Percentiles rank a stretch among this genome's conserved stretches.
phyloP scores from a whole-genome alignment of 2,329 filamentous ascomycete species.

The Pezicula radicicola region DNA sequence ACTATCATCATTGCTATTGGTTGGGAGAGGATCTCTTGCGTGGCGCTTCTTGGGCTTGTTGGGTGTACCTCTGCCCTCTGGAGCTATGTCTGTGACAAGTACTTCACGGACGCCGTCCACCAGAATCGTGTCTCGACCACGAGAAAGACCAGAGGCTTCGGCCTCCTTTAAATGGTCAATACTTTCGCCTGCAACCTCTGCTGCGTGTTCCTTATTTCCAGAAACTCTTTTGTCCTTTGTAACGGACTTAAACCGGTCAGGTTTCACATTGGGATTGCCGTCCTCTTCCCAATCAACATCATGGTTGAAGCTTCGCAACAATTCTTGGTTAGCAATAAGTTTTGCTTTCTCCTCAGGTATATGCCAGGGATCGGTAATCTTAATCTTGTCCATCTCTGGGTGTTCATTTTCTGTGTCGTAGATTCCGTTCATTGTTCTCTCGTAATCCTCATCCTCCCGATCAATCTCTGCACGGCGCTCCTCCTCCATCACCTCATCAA shows the following conservation, averaged over 20 bases:
- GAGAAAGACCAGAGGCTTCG: slow-evolving; percentile 55
- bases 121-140: slow-evolving; percentile 69
- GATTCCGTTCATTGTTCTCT: slow-evolving; percentile 59
- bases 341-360: slow-evolving; percentile 50
- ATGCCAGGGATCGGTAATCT: slow-evolving; percentile 22
- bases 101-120: slow-evolving; percentile 68
- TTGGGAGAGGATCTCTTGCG: slow-evolving; percentile 19
- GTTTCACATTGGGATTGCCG: slow-evolving; percentile 35
- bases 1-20: slow-evolving; percentile 15
- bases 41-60: slow-evolving; percentile 46
- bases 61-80: slow-evolving; percentile 62
- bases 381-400: not conserved
- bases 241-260: slow-evolving; percentile 34
- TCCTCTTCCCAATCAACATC: slow-evolving; percentile 50
- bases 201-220: slow-evolving; percentile 59
- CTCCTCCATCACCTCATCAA: slow-evolving; percentile 84
- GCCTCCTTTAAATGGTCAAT: slow-evolving; percentile 71
- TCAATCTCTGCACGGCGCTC: slow-evolving; percentile 67
- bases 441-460: slow-evolving; percentile 46
- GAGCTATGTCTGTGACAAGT: slow-evolving; percentile 58
- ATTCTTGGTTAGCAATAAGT: slow-evolving; percentile 44
- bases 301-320: slow-evolving; percentile 69
- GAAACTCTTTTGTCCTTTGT: slow-evolving; percentile 54
- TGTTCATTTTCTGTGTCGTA: slow-evolving; percentile 36
- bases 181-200: slow-evolving; percentile 78